Evolutionary conservation across 352 stramenopile genomes (phyloP), one percentile per base, ranked within the genome.

Genomic region (Pythium sukuiense): DNA sequence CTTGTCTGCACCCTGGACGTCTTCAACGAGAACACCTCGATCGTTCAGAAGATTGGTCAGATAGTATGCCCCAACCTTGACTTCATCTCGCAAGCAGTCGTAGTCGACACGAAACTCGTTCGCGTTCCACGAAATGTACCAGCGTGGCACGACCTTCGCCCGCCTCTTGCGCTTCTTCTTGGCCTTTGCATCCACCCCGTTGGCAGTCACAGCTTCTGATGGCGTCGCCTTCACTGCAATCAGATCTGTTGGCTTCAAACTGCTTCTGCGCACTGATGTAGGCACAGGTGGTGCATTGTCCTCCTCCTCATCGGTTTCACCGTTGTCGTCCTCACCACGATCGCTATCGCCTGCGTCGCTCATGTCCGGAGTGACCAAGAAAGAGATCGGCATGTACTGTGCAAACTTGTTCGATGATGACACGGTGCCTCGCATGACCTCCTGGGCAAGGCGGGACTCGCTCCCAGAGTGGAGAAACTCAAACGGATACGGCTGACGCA

Each of bases 91-190:
- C n/a, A 90, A 59, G 52, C 82, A 92, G 27, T 85, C 74, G 48
- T 93, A 95, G 45, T 95, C 85, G 33, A 94, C 64, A 16, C 73
- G 70, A 50, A 95, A 95, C 61, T 95, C 87, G 55, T 95, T 93
- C n/a, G 76, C 85, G 63, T 95, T 93, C 87, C 87, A 95, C 11
- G 80, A 81, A 13, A 95, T 74, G 66, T 90, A 95, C 87, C 87
- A 95, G 2, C 83, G 81, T 8, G 87, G 87, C 29, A 92, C 70
- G 61, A 85, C 77, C 59, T 88, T 89, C 0, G 80, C 69, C 52
- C 73, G 79, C 66, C 85, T 85, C 70, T 85, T 89, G 63, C 85
- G 83, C 64, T 90, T 91, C 55, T 91, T 92, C 48, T 71, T 72
- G 26, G 76, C 65, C n/a, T 73, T 57, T 12, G 61, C 66, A 20